Percentiles rank a stretch among this genome's conserved stretches.
Evolutionary conservation across 768 basidiomycete species (phyloP).

Genomic region (Macrocybe gigantea): DNA sequence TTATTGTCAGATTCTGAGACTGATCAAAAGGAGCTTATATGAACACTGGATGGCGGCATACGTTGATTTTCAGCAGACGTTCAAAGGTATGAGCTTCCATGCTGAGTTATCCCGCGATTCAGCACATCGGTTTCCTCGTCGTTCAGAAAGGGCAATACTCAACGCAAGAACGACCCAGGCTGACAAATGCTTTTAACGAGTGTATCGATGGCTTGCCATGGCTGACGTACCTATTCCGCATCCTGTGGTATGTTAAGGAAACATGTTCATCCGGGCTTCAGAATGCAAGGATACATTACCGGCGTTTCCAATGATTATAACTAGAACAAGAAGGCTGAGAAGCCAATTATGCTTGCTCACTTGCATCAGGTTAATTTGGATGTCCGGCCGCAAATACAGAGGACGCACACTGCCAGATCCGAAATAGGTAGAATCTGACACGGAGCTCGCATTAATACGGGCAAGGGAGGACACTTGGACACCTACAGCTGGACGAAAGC

Average conservation of each 20-base stretch:
- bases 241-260: conserved; percentile 8
- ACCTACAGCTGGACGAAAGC: conserved; percentile 46
- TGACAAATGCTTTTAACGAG: conserved; percentile 7
- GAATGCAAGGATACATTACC: conserved; percentile 10
- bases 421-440: conserved; percentile 40
- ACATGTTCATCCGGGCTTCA: too few relatives aligned
- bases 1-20: conserved; percentile 36
- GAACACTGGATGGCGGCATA: too few relatives aligned
- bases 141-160: conserved; percentile 4
- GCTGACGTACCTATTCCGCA: conserved; percentile 26
- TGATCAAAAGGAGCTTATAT: neutral
- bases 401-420: conserved; percentile 40
- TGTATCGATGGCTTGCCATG: too few relatives aligned
- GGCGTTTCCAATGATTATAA: conserved; percentile 25
- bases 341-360: conserved; percentile 36
- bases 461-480: neutral
- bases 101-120: too few relatives aligned
- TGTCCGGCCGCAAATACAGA: neutral
- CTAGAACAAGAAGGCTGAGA: conserved; percentile 23
- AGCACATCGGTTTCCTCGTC: neutral
- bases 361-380: conserved; percentile 6
- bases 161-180: conserved; percentile 40
- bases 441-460: neutral
- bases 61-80: too few relatives aligned
- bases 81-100: too few relatives aligned